Percentiles rank a stretch among this genome's conserved stretches.
These are phyloP conservation scores for Aphanomyces euteiches DNA, from an alignment of 352 stramenopile genomes.

Conservation along the genomic window DNA sequence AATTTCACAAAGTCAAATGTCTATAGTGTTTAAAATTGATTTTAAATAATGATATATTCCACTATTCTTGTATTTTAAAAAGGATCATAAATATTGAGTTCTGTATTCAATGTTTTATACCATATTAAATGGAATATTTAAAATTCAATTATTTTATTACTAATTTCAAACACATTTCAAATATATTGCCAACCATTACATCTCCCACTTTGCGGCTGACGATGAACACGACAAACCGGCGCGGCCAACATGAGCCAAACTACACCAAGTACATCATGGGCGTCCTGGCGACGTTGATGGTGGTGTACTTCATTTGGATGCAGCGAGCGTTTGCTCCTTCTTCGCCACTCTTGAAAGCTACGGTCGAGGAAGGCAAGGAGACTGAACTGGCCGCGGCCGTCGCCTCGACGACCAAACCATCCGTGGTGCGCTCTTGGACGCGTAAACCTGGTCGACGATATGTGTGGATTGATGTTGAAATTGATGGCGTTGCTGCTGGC, in stretches of 20 bases:
- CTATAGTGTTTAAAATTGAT: background rate
- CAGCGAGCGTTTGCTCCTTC: background rate
- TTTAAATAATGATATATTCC: background rate
- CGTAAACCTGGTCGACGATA: constrained; percentile 72
- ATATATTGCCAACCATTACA: background rate
- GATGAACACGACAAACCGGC: constrained; percentile 7
- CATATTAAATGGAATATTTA: background rate
- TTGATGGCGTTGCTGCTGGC: constrained; percentile 65
- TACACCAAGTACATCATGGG: constrained; percentile 23
- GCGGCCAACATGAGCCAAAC: background rate
- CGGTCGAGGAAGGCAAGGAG: background rate
- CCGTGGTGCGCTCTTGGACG: constrained; percentile 35
- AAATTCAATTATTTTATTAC: background rate
- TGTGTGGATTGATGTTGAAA: constrained; percentile 81
- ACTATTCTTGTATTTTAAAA: background rate
- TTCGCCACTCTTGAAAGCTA: background rate
- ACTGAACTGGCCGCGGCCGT: background rate
- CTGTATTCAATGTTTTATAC: background rate
- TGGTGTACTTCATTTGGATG: constrained; percentile 30
- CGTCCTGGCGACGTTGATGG: constrained; percentile 12
- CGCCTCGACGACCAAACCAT: background rate
- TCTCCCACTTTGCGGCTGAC: background rate
- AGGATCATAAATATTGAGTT: background rate
- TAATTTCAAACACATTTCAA: background rate
- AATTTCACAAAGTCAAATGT: no score